Percentiles rank a stretch among this genome's conserved stretches.
phyloP scores from a whole-genome alignment of 2,329 filamentous ascomycete species.

The Alternaria longipes region DNA sequence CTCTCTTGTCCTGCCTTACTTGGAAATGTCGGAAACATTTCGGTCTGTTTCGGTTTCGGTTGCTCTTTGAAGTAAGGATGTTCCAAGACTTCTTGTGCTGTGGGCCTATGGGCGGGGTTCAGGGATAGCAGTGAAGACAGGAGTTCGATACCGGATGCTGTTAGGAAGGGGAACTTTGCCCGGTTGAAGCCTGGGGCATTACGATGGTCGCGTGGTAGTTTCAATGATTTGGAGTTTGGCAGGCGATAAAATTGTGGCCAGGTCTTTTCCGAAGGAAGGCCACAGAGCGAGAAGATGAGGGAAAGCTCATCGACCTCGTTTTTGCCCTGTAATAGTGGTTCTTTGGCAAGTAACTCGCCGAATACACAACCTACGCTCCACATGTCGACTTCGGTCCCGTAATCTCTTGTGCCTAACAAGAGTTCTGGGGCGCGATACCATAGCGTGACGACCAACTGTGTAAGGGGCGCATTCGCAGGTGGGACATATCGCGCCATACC shows the following conservation, averaged over 20 bases:
- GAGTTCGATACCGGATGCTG: slow-evolving; percentile 74
- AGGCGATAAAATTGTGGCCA: slow-evolving; percentile 91
- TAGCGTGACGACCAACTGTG: slow-evolving; percentile 91
- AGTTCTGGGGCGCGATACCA: slow-evolving; percentile 97
- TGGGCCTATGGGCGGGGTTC: slow-evolving; percentile 76
- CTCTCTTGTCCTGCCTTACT: slow-evolving; percentile 93
- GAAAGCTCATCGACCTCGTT: slow-evolving; percentile 91
- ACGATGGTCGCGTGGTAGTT: slow-evolving; percentile 61
- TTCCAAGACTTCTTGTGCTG: slow-evolving; percentile 75
- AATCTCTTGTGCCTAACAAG: slow-evolving; percentile 79
- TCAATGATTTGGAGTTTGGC: slow-evolving; percentile 83
- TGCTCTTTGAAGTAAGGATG: slow-evolving; percentile 90
- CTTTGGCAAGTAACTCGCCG: slow-evolving; percentile 84
- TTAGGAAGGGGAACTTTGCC: slow-evolving; percentile 82
- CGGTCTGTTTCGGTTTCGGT: slow-evolving; percentile 86
- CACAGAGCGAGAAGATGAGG: slow-evolving; percentile 86
- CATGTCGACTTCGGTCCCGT: slow-evolving; percentile 83
- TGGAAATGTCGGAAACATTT: slow-evolving; percentile 96
- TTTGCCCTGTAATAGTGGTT: slow-evolving; percentile 84
- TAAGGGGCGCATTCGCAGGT: slow-evolving; percentile 73
- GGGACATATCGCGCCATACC: slow-evolving; percentile 94
- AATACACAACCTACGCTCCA: slow-evolving; percentile 98
- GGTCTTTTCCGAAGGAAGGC: slow-evolving; percentile 79
- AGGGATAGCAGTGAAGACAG: slow-evolving; percentile 76
- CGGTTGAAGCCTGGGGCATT: slow-evolving; percentile 66